These are phyloP conservation scores for Coriaria nepalensis DNA, from an alignment of 306 rosid genomes.

Conservation along the genomic window DNA sequence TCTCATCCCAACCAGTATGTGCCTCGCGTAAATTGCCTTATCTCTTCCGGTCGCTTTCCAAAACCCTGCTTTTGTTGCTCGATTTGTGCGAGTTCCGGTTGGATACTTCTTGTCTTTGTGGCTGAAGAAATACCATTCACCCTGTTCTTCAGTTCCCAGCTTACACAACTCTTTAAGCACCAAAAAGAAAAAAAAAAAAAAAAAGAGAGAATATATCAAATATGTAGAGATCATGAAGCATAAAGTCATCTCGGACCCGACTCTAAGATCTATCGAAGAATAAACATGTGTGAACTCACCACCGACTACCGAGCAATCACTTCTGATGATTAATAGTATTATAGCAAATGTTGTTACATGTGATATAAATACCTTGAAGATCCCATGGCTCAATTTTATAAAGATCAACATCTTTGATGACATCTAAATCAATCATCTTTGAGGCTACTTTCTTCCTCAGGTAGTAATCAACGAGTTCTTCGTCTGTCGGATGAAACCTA, in stretches of 20 bases:
- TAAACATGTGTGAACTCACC: no score
- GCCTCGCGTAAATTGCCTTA: constrained; percentile 50
- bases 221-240: background rate
- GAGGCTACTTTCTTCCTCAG: constrained; percentile 61
- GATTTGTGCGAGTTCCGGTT: constrained; percentile 68
- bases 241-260: no score
- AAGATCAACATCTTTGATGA: constrained; percentile 79
- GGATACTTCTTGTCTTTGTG: constrained; percentile 94
- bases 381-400: constrained; percentile 96
- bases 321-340: background rate
- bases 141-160: constrained; percentile 49
- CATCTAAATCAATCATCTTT: constrained; percentile 62
- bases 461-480: constrained; percentile 88
- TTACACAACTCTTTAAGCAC: constrained; percentile 47
- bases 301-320: no score
- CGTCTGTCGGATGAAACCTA: constrained; percentile 89
- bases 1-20: constrained; percentile 64
- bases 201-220: background rate
- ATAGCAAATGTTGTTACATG: background rate
- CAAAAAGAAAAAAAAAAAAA: background rate
- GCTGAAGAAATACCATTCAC: constrained; percentile 83
- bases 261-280: no score
- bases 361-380: constrained; percentile 47
- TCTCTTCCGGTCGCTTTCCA: constrained; percentile 97
- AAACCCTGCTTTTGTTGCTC: constrained; percentile 88